Evolutionary conservation across 768 basidiomycete species (phyloP).

Genomic region (Mycena galericulata): DNA sequence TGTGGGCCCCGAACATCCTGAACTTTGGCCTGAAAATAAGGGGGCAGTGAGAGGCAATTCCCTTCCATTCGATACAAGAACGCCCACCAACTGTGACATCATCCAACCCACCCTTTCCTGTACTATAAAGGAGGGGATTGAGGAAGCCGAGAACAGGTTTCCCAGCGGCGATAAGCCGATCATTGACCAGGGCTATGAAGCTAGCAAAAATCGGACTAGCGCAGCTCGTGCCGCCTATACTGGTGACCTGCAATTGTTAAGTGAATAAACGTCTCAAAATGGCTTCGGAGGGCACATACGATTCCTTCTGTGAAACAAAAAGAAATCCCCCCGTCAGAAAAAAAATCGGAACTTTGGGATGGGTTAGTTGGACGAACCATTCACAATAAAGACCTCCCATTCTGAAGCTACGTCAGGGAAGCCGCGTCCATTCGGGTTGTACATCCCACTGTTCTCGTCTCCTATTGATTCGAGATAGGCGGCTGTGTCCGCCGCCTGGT

Average conservation of each 20-base stretch:
- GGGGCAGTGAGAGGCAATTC: constrained; percentile 1
- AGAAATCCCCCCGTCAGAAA: background rate
- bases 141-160: constrained; percentile 3
- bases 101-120: constrained; percentile 16
- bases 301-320: constrained; percentile 9
- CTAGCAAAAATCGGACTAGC: constrained; percentile 24
- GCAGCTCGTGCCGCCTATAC: constrained; percentile 23
- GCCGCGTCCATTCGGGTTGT: constrained; percentile 6
- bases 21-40: constrained; percentile 22
- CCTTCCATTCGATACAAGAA: constrained; percentile 3
- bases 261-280: constrained; percentile 6
- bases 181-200: constrained; percentile 26
- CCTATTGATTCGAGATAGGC: background rate
- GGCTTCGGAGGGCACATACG: constrained; percentile 14
- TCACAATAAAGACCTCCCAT: constrained; percentile 15
- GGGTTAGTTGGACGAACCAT: constrained; percentile 5
- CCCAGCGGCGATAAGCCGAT: constrained; percentile 20
- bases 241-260: constrained; percentile 13
- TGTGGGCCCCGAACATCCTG: constrained; percentile 14
- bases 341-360: background rate
- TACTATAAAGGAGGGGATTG: constrained; percentile 4
- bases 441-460: constrained; percentile 4
- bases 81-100: constrained; percentile 11
- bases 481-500: background rate
- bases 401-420: constrained; percentile 19